phyloP scores from a whole-genome alignment of 2,329 filamentous ascomycete species.

The Ascochyta rabiei region DNA sequence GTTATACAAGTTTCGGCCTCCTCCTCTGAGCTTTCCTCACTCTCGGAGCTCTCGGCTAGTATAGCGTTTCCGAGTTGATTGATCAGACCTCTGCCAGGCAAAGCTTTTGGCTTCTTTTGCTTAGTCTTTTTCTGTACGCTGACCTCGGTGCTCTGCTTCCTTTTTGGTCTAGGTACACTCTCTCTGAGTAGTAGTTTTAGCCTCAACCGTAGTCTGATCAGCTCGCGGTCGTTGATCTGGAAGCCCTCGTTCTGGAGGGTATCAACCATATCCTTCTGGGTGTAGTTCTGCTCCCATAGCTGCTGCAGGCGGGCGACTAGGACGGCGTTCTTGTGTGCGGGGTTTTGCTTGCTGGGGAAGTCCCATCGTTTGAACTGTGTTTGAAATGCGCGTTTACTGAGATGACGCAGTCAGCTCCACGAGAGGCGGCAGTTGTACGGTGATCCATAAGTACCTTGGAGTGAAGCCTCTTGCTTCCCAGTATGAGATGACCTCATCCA shows the following conservation, averaged over 20 bases:
- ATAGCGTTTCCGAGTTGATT: constrained; percentile 39
- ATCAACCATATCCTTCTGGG: constrained; percentile 74
- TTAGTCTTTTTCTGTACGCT: constrained; percentile 18
- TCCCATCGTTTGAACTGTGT: constrained; percentile 79
- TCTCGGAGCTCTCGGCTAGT: constrained; percentile 29
- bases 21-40: constrained; percentile 21
- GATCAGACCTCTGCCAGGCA: constrained; percentile 28
- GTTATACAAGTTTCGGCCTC: constrained; percentile 4
- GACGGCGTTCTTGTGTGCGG: constrained; percentile 70
- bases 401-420: constrained; percentile 5
- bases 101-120: constrained; percentile 19
- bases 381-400: constrained; percentile 76
- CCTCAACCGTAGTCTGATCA: constrained; percentile 71
- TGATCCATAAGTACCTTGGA: constrained; percentile 63
- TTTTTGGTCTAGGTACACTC: constrained; percentile 60
- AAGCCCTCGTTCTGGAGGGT: constrained; percentile 75
- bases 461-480: constrained; percentile 68
- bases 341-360: constrained; percentile 76
- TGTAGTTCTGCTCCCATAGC: constrained; percentile 77
- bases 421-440: constrained; percentile 27
- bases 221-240: constrained; percentile 71
- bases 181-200: constrained; percentile 70
- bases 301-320: constrained; percentile 74
- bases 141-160: constrained; percentile 33
- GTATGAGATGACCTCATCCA: constrained; percentile 76